Base-by-base conservation (phyloP, 2,329 filamentous ascomycete species). In the Aspergillus chevalieri region DNA sequence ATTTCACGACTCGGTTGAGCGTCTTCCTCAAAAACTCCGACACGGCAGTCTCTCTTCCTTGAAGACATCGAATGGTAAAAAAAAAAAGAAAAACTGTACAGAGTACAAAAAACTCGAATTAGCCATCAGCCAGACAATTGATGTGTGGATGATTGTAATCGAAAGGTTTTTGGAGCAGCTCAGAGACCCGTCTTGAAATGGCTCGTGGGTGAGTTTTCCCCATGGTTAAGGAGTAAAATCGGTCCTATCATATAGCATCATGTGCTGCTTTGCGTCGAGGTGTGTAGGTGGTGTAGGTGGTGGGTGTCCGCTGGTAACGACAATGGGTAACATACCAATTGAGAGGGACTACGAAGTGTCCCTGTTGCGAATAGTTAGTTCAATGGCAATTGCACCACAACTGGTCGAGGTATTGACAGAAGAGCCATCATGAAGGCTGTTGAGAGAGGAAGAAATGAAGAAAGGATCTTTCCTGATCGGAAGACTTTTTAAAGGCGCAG, bases 221-320 rank as follows among this genome's bases (percentile, higher is more conserved):
- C 38, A 41, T 19, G 19, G 34, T 36, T 33, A 33, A 33, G 30
- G 30, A 33, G 30, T 33, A 33, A 36, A 22, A 19, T 41, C 38
- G 38, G 38, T 41, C 38, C 38, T 41, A 41, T 41, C 38, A 41
- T 41, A 41, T 41, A 41, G 38, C 38, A 41, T 41, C 38, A 41
- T 41, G 17, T 21, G 38, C n/a, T 41, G 17, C 38, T 19, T 41
- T 19, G 15, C 17, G 17, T 7, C 10, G 38, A 21, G n/a, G 38
- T 12, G 15, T 17, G 17, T 41, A 5, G 17, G 6, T 41, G 38
- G 38, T 12, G 38, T 19, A 14, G 38, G 36, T 24, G 24, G 26
- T 28, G 12, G 26, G 26, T 30, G 26, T 30, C 12, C 10, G 26
- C 10, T 12, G 9, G 26, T 30, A 30, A 30, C 10, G 10, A 30